phyloP scores from a whole-genome alignment of 2,329 filamentous ascomycete species.

The Metarhizium robertsii region DNA sequence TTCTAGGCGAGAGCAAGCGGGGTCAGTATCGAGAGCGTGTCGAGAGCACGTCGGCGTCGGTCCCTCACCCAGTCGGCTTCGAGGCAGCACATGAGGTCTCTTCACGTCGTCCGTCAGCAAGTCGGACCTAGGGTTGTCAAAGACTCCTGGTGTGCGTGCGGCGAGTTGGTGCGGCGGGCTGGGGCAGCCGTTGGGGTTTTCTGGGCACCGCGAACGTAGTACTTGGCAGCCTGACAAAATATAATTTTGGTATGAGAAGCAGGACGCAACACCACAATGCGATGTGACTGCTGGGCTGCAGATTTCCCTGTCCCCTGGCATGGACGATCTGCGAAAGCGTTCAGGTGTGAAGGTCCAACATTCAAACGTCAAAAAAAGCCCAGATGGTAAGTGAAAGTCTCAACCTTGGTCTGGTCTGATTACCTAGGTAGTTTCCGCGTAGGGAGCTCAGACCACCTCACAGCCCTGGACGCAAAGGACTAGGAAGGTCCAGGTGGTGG shows the following conservation, averaged over 20 bases:
- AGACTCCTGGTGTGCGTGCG: no score
- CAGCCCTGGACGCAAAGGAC: neutral
- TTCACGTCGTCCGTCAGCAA: no score
- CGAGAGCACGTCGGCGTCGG: neutral
- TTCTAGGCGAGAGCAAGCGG: neutral
- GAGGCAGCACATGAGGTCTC: no score
- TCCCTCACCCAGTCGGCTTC: no score
- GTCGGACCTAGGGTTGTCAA: no score
- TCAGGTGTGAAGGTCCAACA: neutral
- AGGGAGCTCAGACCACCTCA: neutral
- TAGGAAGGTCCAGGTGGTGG: neutral
- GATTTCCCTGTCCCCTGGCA: neutral
- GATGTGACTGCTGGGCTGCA: neutral
- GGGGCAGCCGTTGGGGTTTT: neutral
- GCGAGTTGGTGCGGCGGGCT: no score
- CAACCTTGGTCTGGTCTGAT: no score
- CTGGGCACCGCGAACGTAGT: no score
- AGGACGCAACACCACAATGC: neutral
- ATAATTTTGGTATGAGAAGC: neutral
- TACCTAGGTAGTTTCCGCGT: no score
- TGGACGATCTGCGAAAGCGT: neutral
- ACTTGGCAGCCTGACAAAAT: neutral
- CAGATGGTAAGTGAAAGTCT: no score
- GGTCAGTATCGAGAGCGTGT: neutral
- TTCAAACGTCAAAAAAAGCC: neutral